Evolutionary conservation across 352 stramenopile species (phyloP).

Genomic region (Blastocystis hominis): DNA sequence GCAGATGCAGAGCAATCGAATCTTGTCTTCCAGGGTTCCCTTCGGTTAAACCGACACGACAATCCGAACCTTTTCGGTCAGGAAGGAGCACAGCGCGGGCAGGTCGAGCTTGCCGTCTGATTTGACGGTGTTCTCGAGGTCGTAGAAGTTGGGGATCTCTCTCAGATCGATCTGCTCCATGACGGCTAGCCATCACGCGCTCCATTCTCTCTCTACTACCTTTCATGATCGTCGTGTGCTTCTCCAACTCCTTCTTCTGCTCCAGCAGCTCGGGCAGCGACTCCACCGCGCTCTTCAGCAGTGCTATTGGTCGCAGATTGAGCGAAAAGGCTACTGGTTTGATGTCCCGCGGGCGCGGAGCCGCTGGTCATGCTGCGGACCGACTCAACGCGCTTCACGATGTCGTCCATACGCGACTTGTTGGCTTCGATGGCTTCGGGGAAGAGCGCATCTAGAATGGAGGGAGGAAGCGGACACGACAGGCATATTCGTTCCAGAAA

Average conservation of each 20-base stretch:
- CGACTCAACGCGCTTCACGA: slow-evolving; percentile 66
- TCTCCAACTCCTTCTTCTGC: slow-evolving; percentile 75
- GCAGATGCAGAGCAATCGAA: slow-evolving; percentile 66
- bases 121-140: slow-evolving; percentile 64
- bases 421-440: slow-evolving; percentile 78
- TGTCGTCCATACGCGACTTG: slow-evolving; percentile 70
- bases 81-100: slow-evolving; percentile 25
- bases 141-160: slow-evolving; percentile 69
- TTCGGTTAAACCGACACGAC: slow-evolving; percentile 68
- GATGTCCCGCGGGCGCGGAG: neutral
- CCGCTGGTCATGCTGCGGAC: slow-evolving; percentile 61
- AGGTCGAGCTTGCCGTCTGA: slow-evolving; percentile 62
- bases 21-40: slow-evolving; percentile 74
- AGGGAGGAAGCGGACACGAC: neutral
- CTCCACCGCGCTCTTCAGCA: slow-evolving; percentile 70
- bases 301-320: neutral
- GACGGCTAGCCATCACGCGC: slow-evolving; percentile 60
- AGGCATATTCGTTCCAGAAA: slow-evolving; percentile 57
- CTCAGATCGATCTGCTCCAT: slow-evolving; percentile 74
- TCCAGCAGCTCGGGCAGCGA: slow-evolving; percentile 72
- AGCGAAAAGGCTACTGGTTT: neutral
- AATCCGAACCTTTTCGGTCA: neutral
- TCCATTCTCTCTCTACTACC: neutral
- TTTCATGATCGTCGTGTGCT: slow-evolving; percentile 77
- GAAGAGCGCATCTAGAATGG: slow-evolving; percentile 67